Evolutionary conservation across 768 basidiomycete species (phyloP).

Genomic region (Kwoniella heveanensis): DNA sequence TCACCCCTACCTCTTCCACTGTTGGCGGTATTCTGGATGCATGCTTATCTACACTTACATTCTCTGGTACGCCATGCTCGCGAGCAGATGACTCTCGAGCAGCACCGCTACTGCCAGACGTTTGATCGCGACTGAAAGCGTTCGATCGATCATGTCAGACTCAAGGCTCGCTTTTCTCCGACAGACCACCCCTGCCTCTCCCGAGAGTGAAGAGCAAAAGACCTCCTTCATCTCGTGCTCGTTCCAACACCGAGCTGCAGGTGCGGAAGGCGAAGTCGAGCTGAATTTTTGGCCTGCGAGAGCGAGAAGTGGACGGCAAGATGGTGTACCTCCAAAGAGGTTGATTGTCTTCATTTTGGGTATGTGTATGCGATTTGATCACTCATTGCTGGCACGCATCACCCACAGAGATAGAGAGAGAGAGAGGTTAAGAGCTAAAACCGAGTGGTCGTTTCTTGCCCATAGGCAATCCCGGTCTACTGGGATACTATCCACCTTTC

Average conservation of each 20-base stretch:
- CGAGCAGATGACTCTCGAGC: not conserved
- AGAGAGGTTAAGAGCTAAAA: not conserved
- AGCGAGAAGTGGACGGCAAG: constrained; percentile 6
- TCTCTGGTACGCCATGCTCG: not conserved
- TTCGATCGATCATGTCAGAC: constrained; percentile 6
- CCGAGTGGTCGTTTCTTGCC: not conserved
- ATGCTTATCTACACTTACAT: too few relatives aligned
- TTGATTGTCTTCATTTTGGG: constrained; percentile 44
- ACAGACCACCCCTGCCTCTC: too few relatives aligned
- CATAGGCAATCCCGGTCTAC: constrained; percentile 66
- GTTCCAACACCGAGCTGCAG: constrained; percentile 11
- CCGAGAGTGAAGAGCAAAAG: not conserved
- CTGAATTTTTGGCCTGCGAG: constrained; percentile 41
- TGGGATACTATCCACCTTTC: constrained; percentile 71
- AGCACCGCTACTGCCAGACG: not conserved
- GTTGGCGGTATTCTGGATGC: not conserved
- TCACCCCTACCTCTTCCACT: constrained; percentile 2
- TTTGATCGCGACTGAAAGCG: not conserved
- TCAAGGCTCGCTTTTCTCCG: constrained; percentile 25
- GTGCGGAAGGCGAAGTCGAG: constrained; percentile 31
- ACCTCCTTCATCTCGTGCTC: constrained; percentile 11
- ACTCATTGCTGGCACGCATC: too few relatives aligned
- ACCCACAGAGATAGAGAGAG: too few relatives aligned
- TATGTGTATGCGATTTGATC: constrained; percentile 8
- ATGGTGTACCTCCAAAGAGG: constrained; percentile 28